Evolutionary conservation across 75 land plant species (phyloP).

Genomic region (Chamaecyparis obtusa): DNA sequence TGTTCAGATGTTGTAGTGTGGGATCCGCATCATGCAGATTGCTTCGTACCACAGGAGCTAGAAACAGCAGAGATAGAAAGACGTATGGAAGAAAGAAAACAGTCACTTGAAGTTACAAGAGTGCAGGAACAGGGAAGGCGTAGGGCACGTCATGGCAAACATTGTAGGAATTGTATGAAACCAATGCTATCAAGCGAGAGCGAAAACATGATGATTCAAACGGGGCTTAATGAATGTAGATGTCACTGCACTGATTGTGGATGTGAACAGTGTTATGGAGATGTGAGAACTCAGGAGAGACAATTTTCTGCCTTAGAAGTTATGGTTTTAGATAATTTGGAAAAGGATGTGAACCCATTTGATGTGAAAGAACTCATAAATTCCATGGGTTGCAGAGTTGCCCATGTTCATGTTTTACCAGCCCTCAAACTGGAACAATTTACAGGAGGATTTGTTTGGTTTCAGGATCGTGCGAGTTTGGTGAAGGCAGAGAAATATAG

Average conservation of each 20-base stretch:
- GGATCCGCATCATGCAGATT: slow-evolving; percentile 88
- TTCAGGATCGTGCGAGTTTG: slow-evolving; percentile 3
- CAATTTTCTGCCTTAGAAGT: neutral
- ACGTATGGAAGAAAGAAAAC: too few relatives aligned
- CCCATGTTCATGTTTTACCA: neutral
- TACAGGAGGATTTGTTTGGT: neutral
- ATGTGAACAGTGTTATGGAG: neutral
- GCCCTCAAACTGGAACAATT: neutral
- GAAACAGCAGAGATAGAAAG: too few relatives aligned
- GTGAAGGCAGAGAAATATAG: too few relatives aligned
- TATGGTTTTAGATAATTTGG: neutral
- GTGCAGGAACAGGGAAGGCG: too few relatives aligned
- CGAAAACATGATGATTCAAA: neutral
- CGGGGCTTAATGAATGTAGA: neutral
- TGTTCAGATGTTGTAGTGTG: slow-evolving; percentile 66
- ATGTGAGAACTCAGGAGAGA: neutral
- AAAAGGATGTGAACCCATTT: neutral
- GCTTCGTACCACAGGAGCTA: slow-evolving; percentile 91
- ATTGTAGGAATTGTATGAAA: neutral
- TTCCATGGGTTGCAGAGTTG: neutral
- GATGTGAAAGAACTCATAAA: neutral
- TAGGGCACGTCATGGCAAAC: too few relatives aligned
- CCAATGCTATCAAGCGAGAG: neutral
- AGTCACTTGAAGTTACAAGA: too few relatives aligned
- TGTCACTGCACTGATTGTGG: neutral